Evolutionary conservation across 176 grass and related monocot species (phyloP), one percentile per base, ranked within the genome.

Genomic region (Coix lacrymajobi): DNA sequence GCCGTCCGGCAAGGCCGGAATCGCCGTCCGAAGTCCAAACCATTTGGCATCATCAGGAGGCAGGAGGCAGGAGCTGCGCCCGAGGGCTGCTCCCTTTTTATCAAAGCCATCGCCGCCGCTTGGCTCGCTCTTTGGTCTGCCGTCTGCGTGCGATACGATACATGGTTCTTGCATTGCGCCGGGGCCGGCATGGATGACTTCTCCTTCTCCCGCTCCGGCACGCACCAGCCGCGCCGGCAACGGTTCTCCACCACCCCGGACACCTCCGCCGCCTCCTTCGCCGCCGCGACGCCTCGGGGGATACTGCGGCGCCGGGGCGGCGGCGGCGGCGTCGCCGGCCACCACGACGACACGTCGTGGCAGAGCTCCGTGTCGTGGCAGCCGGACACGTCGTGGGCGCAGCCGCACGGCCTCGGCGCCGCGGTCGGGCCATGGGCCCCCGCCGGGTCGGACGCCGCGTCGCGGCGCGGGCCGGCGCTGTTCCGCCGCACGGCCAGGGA

Each of bases 341-440:
- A n/a, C n/a, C 22, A 5, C 29, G 88, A 89, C n/a, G 88, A 94
- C 86, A 62, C 68, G 39, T 94, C 92, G 1, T 94, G 92, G 92
- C 88, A 94, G 79, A 86, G 79, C 48, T 94, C 92, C 8, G 83
- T 78, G 7, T 88, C 92, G 2, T 94, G 92, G 92, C 86, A 86
- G 80, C 76, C 20, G 9, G 88, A 91, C 45, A 83, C 88, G 22
- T 84, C 75, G 4, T 87, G 83, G 63, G 88, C 79, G 41, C 86
- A 94, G 58, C 83, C 86, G 5, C 84, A 85, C 15, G 92, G 92
- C 7, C 86, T 94, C n/a, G 92, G 88, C 8, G 88, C 86, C 0
- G 92, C 83, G 49, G 65, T 91, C 10, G 81, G 79, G 33, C 92
- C 92, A 4, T 94, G 92, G 92, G 89, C 85, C 0, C 86, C 80